Evolutionary conservation across 371 early-diverging fungal species (phyloP).

Genomic region (Apophysomyces trapeziformis): DNA sequence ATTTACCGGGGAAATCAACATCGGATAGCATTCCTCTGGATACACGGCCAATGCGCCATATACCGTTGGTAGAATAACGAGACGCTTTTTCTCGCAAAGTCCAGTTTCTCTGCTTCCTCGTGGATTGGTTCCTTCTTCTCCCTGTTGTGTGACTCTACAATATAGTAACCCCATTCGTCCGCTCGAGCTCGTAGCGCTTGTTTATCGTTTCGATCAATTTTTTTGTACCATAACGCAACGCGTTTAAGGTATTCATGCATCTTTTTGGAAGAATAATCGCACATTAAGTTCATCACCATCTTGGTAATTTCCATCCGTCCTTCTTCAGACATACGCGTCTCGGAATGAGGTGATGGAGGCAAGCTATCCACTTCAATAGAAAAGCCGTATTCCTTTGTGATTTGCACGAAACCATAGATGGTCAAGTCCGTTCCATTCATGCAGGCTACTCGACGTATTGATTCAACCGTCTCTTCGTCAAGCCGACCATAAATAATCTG

Average conservation of each 20-base stretch:
- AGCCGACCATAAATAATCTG: not conserved
- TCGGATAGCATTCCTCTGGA: slow-evolving; percentile 11
- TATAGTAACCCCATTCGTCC: not conserved
- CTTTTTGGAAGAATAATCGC: not conserved
- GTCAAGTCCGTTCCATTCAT: not conserved
- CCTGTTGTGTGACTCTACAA: not conserved
- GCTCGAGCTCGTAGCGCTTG: not conserved
- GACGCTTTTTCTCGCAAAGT: slow-evolving; percentile 6
- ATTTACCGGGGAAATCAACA: slow-evolving; percentile 16
- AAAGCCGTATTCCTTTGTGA: not conserved
- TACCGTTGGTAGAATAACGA: slow-evolving; percentile 15
- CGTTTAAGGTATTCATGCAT: not conserved
- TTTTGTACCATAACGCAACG: not conserved
- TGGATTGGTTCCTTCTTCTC: not conserved
- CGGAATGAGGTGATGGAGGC: not conserved
- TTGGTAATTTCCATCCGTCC: not conserved
- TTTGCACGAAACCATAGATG: not conserved
- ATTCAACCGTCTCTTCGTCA: not conserved
- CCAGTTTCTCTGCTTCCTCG: slow-evolving; percentile 7
- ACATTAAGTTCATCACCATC: not conserved
- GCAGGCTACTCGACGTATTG: not conserved
- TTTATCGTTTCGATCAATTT: not conserved
- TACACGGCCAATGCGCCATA: slow-evolving; percentile 16
- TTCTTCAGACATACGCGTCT: not conserved
- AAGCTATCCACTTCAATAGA: not conserved